Evolutionary conservation across 2,329 filamentous ascomycete species (phyloP).

Genomic region (Hortaea werneckii): DNA sequence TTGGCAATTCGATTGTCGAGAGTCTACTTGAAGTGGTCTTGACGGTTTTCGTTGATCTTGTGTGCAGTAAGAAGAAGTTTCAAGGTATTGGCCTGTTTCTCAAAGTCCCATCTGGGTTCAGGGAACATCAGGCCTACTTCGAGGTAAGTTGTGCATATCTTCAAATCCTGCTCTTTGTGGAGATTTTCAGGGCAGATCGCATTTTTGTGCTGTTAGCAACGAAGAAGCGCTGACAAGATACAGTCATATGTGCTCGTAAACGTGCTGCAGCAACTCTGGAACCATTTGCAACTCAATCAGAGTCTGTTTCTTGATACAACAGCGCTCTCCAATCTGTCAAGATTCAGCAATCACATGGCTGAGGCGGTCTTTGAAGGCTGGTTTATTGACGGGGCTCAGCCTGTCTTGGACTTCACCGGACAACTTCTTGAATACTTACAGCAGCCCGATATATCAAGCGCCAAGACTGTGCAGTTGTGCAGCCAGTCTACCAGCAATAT

Average conservation of each 20-base stretch:
- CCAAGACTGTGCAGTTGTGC: conserved; percentile 88
- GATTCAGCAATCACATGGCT: conserved; percentile 69
- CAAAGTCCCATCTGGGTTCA: conserved; percentile 83
- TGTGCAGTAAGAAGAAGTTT: conserved; percentile 82
- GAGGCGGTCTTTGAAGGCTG: conserved; percentile 93
- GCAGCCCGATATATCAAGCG: conserved; percentile 63
- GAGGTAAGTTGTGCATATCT: conserved; percentile 33
- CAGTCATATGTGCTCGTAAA: conserved; percentile 69
- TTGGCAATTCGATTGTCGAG: conserved; percentile 63
- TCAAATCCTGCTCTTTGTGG: too few species aligned
- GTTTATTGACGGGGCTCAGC: conserved; percentile 82
- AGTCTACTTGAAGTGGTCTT: conserved; percentile 68
- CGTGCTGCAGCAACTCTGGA: conserved; percentile 60
- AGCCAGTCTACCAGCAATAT: conserved; percentile 71
- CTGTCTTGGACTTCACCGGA: conserved; percentile 76
- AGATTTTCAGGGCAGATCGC: too few species aligned
- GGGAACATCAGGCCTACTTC: conserved; percentile 91
- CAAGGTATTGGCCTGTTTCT: conserved; percentile 73
- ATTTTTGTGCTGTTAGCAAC: too few species aligned
- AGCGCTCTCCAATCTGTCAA: conserved; percentile 74
- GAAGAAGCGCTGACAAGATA: too few species aligned
- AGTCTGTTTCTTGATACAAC: conserved; percentile 68
- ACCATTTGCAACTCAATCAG: conserved; percentile 60
- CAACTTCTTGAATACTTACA: conserved; percentile 81
- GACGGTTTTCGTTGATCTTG: conserved; percentile 72